Base-by-base conservation (phyloP, 225 moss, liverwort and hornwort species). In the Marchantia paleacea region DNA sequence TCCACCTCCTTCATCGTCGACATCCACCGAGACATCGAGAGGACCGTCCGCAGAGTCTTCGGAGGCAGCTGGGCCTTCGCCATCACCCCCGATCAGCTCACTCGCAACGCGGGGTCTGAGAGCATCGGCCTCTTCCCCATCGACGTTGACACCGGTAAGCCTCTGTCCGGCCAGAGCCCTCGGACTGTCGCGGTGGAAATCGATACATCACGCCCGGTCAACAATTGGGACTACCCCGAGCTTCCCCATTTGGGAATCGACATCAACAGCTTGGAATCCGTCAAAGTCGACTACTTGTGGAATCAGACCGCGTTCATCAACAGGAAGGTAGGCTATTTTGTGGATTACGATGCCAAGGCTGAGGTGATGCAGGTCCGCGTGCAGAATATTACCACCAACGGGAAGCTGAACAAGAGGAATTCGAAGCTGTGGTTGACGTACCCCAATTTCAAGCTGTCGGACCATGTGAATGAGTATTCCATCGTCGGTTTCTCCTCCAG, bases 111-210 rank as follows among this genome's bases (percentile, higher is more conserved):
- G 8, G 80, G 57, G 12, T 50, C 2, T 3, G 90, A 89, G 78
- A 87, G 84, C n/a, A 80, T 90, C 52, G 90, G 85, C 2, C 60
- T 90, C 76, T 90, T 90, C 65, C 85, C 84, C 0, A 89, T 90
- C 39, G 4, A 90, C 68, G 69, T 81, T 65, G 26, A 55, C 57
- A 90, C 87, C 6, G 87, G 90, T 2, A 78, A 81, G 18, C 84
- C 87, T 1, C 12, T 75, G 67, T 58, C 58, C 0, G 86, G 85
- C 0, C 0, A 52, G 0, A 75, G 69, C 10, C 81, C 81, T 39
- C 84, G 84, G 80, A 90, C 89, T 7, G 89, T 90, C 60, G 90
- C 90, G 1, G 87, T 90, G 87, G 89, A 90, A 83, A 54, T 91
- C 19, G 90, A 91, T 86, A 25, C 89, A 39, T 84, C 89, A 19